phyloP scores from a whole-genome alignment of 2,329 filamentous ascomycete species.

The Calonectria pseudoreteaudii region DNA sequence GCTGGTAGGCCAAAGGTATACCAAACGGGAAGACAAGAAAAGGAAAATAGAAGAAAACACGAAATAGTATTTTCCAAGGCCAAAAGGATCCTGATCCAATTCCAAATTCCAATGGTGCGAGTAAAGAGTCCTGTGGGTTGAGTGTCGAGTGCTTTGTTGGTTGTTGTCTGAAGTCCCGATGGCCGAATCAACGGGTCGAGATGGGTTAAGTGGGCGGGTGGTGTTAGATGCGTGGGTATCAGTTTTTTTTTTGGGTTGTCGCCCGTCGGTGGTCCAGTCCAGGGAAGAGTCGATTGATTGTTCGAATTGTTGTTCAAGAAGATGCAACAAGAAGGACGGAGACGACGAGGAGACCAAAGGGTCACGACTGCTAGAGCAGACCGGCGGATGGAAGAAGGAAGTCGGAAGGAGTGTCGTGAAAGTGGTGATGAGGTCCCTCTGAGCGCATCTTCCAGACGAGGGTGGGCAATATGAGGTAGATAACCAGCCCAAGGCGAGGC shows the following conservation, averaged over 20 bases:
- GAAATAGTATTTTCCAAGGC: constrained; percentile 39
- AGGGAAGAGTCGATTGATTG: constrained; percentile 21
- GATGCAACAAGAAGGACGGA: constrained; percentile 29
- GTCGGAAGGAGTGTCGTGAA: constrained; percentile 55
- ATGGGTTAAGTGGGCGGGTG: constrained; percentile 25
- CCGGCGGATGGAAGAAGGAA: constrained; percentile 35
- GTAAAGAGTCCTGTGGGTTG: constrained; percentile 41
- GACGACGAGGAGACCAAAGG: constrained; percentile 41
- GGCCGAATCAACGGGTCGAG: constrained; percentile 66
- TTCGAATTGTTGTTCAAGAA: constrained; percentile 21
- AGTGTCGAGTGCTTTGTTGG: constrained; percentile 33
- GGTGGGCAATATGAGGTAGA: constrained; percentile 39
- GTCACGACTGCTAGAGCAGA: constrained; percentile 41
- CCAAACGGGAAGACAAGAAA: constrained; percentile 43
- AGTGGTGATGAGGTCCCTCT: constrained; percentile 44
- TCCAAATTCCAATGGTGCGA: constrained; percentile 26
- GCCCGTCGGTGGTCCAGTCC: constrained; percentile 28
- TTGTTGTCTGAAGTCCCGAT: constrained; percentile 46
- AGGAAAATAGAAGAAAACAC: constrained; percentile 36
- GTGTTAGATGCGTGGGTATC: constrained; percentile 19
- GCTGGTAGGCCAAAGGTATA: constrained; percentile 34
- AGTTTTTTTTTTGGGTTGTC: constrained; percentile 17
- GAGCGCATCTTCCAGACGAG: constrained; percentile 32
- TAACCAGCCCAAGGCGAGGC: constrained; percentile 43
- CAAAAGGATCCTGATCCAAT: constrained; percentile 41